Conservation (phyloP, 768 basidiomycete species). For the Calocera cornea region DNA sequence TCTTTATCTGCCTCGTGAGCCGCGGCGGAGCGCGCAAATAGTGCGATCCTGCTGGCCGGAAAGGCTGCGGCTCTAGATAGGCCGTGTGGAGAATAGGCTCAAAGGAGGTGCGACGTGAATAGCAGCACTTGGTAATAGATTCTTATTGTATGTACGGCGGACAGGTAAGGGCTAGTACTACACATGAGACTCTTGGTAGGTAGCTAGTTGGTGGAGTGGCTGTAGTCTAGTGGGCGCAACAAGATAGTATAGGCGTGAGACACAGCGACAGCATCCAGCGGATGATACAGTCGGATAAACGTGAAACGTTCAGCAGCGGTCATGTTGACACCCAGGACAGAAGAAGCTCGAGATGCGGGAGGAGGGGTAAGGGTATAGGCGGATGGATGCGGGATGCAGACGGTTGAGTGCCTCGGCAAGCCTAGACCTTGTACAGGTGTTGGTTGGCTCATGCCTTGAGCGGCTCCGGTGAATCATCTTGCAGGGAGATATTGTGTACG, state of each 20-base stretch:
- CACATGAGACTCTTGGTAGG: constrained; percentile 1
- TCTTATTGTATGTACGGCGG: constrained; percentile 3
- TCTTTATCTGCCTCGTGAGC: constrained; percentile 3
- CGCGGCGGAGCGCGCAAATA: background rate
- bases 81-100: background rate
- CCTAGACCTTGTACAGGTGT: background rate
- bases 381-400: background rate
- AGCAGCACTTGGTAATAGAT: constrained; percentile 1
- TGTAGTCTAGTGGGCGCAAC: constrained; percentile 4
- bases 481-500: background rate
- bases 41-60: background rate
- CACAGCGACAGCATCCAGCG: constrained; percentile 1
- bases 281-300: constrained; percentile 5
- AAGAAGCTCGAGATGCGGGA: background rate
- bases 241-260: background rate
- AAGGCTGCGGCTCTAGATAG: background rate
- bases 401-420: background rate
- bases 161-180: background rate
- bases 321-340: background rate
- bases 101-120: background rate
- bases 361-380: constrained; percentile 1
- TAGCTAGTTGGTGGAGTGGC: constrained; percentile 2
- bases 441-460: background rate
- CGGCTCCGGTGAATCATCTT: constrained; percentile 1
- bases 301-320: constrained; percentile 5